phyloP scores from a whole-genome alignment of 345 rosid genomes.

The Eucalyptus curtisii region DNA sequence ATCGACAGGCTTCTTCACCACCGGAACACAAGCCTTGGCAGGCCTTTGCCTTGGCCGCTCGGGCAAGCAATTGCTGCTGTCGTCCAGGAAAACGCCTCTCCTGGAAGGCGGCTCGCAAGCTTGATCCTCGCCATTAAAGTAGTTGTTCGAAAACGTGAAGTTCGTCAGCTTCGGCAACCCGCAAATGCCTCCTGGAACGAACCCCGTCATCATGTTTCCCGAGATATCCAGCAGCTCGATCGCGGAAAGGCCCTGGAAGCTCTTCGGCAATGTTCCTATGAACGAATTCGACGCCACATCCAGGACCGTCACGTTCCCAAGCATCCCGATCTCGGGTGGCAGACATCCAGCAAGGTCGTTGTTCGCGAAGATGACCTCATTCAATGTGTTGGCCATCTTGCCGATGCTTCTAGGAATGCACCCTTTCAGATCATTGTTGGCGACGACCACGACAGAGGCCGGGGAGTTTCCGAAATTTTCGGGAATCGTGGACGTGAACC shows the following conservation, averaged over 20 bases:
- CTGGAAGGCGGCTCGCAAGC: slow-evolving; percentile 19
- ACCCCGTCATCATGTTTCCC: slow-evolving; percentile 20
- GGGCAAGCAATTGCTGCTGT: slow-evolving; percentile 31
- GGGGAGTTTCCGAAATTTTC: slow-evolving; percentile 33
- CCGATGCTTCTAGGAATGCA: slow-evolving; percentile 55
- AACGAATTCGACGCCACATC: slow-evolving; percentile 36
- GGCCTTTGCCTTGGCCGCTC: slow-evolving; percentile 34
- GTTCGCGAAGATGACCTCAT: slow-evolving; percentile 40
- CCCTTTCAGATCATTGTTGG: slow-evolving; percentile 44
- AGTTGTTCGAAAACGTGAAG: slow-evolving; percentile 40
- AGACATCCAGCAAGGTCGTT: slow-evolving; percentile 50
- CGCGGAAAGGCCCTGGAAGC: background rate
- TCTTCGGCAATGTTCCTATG: slow-evolving; percentile 26
- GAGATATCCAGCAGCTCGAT: background rate
- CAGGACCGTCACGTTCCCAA: slow-evolving; percentile 32
- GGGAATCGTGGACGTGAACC: slow-evolving; percentile 41
- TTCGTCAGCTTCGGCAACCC: slow-evolving; percentile 22
- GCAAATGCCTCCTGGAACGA: slow-evolving; percentile 30
- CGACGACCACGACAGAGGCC: slow-evolving; percentile 43
- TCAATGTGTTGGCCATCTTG: slow-evolving; percentile 27
- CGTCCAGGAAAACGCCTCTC: slow-evolving; percentile 24
- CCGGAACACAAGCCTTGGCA: slow-evolving; percentile 19
- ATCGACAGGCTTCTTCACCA: slow-evolving; percentile 37
- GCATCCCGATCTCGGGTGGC: slow-evolving; percentile 47
- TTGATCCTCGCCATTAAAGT: slow-evolving; percentile 37